Base-by-base conservation (phyloP, 108 stramenopile genomes). In the Conticribra guillardii region DNA sequence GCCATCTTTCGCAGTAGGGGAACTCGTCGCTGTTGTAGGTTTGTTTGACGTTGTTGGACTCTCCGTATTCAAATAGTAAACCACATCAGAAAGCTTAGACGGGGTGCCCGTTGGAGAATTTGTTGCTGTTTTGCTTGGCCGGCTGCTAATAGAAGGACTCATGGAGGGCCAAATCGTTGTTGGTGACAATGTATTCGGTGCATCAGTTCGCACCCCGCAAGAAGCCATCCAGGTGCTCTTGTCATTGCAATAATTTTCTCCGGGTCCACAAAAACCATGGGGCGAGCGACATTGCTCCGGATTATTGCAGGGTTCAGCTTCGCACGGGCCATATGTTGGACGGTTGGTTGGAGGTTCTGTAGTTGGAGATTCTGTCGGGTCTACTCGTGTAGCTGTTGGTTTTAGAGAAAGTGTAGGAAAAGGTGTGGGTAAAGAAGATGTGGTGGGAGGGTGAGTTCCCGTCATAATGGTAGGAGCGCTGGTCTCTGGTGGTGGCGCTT, bases 231-330 rank as follows among this genome's bases (percentile, higher is more conserved):
- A 76, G 18, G 30, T 67, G 0, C 67, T 47, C 0, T 56, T 56
- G 1, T 67, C 60, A 18, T 60, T 76, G 37, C 74, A 61, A 29
- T 70, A 70, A 21, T 28, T 26, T 37, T 50, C 29, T 31, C 69
- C 69, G 11, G 48, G 30, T 31, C 69, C 69, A 52, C 69, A 70
- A 52, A 48, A 70, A 2, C 48, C 58, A 23, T 46, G 47, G 19
- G 26, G 27, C 16, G 69, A 70, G 37, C 69, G 69, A 34, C 69
- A 70, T 48, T 70, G 48, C 22, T 70, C 69, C 15, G 17, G 18
- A 23, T 70, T 31, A 33, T 57, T 44, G 14, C 69, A 70, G 41
- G 74, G 74, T 23, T 76, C 74, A 0, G 67, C 74, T 22, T 55
- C 55, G 48, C 74, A 76, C 4, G 60, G 17, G 2, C 54, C 59